These are phyloP conservation scores for Thelonectria discophora DNA, from an alignment of 2,329 filamentous ascomycete genomes.

Conservation along the genomic window DNA sequence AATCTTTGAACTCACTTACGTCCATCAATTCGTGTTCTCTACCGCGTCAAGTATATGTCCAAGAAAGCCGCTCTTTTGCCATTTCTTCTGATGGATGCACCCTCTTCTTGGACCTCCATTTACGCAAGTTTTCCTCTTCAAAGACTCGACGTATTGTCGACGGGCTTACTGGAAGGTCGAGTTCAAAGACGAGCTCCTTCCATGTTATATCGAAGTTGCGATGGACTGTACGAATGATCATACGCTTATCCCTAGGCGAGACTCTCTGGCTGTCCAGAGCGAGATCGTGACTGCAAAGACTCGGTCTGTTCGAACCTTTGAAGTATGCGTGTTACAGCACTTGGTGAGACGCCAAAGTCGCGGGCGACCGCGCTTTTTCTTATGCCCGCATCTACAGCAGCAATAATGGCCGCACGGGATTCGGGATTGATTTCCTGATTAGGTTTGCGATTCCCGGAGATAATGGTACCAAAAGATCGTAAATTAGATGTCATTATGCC, in stretches of 20 bases:
- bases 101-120: no score
- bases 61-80: no score
- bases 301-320: not conserved
- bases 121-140: no score
- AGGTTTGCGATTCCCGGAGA: not conserved
- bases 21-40: not conserved
- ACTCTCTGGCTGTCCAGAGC: not conserved
- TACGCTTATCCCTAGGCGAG: not conserved
- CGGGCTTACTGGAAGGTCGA: not conserved
- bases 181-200: no score
- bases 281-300: not conserved
- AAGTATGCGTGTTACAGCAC: no score
- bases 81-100: no score
- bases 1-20: not conserved
- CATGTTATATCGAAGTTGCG: no score
- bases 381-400: not conserved
- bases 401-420: slow-evolving; percentile 1
- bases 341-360: no score
- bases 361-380: not conserved
- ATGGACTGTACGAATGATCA: no score
- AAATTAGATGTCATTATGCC: no score
- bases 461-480: no score
- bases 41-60: no score
- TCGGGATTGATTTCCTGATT: not conserved
- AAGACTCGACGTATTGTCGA: not conserved